Conservation (phyloP, 1,284 basidiomycete species). For the Psilocybe mexicana region DNA sequence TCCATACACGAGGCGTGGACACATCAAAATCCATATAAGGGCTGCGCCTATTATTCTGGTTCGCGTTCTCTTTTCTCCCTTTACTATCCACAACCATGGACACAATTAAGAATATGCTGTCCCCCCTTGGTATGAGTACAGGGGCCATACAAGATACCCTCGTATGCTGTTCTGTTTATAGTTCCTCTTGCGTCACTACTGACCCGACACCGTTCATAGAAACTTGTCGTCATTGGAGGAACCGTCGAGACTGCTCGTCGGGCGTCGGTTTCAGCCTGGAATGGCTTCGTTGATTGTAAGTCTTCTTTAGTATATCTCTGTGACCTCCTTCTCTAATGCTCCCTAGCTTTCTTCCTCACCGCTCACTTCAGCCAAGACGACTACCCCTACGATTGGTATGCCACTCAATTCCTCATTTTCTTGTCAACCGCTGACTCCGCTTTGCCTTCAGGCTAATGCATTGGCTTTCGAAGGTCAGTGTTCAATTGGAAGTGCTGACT, state of each 20-base stretch:
- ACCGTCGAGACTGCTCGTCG: constrained; percentile 76
- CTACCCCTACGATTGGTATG: constrained; percentile 80
- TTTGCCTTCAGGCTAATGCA: constrained; percentile 69
- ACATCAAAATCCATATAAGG: constrained; percentile 42
- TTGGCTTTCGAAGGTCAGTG: constrained; percentile 73
- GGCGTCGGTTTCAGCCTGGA: constrained; percentile 79
- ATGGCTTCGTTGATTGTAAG: constrained; percentile 82
- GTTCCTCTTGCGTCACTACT: constrained; percentile 1
- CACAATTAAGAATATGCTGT: constrained; percentile 57
- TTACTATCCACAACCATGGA: constrained; percentile 49
- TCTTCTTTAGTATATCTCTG: constrained; percentile 4
- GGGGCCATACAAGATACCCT: constrained; percentile 64
- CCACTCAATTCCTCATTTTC: constrained; percentile 12
- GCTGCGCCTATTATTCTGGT: constrained; percentile 29
- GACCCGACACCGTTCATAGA: constrained; percentile 38
- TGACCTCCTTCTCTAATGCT: neutral
- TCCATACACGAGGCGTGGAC: constrained; percentile 38
- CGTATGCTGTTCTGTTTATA: constrained; percentile 33
- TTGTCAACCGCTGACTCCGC: constrained; percentile 8
- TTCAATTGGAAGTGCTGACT: neutral
- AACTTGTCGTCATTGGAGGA: constrained; percentile 78
- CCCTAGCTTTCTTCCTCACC: constrained; percentile 78
- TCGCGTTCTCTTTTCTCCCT: constrained; percentile 31
- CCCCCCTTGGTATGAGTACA: constrained; percentile 58
- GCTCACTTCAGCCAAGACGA: constrained; percentile 85